Base-by-base conservation (phyloP, 345 rosid genomes). In the Brassica carinata region DNA sequence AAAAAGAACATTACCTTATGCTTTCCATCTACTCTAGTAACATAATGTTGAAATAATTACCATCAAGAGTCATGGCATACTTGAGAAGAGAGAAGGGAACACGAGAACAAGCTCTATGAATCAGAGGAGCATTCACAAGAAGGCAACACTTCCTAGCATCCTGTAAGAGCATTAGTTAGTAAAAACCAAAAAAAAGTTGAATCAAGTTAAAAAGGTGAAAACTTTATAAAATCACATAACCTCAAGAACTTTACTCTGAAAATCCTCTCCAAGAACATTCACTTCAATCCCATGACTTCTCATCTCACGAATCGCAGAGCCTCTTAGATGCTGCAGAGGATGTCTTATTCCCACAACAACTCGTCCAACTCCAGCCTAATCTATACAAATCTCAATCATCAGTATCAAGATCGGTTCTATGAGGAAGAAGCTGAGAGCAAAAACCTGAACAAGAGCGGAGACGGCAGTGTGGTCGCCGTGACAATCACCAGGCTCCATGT, bases 61-160 rank as follows among this genome's bases (percentile, higher is more conserved):
- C 99, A 79, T 96, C 98, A 78, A 93, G 92, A 63, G 98, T 91
- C 93, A 96, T 96, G 15, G 99, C 99, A 84, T 93, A 96, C 90
- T 96, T 96, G 51, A 96, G 90, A 80, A 90, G 86, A 67, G 97
- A 93, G 81, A 89, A 96, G 17, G 98, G 98, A 83, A 93, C 91
- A 5, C 83, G 89, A 81, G 96, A 90, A 81, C 89, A 84, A 23
- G 96, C 98, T 88, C 90, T 90, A 67, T 90, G 85, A 77, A 95
- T 89, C 87, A 93, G 85, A 76, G 94, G 98, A 75, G 90, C 92
- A 83, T 95, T 95, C 82, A 91, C 98, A 73, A 90, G 89, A 68
- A 89, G 90, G 81, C 98, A 95, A 43, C 86, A 80, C 77, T 90
- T 91, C 78, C 86, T 89, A 83, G 98, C 94, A 72, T 93, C 97